Evolutionary conservation across 176 grass and related monocot species (phyloP).

Genomic region (Lolium multiflorum): DNA sequence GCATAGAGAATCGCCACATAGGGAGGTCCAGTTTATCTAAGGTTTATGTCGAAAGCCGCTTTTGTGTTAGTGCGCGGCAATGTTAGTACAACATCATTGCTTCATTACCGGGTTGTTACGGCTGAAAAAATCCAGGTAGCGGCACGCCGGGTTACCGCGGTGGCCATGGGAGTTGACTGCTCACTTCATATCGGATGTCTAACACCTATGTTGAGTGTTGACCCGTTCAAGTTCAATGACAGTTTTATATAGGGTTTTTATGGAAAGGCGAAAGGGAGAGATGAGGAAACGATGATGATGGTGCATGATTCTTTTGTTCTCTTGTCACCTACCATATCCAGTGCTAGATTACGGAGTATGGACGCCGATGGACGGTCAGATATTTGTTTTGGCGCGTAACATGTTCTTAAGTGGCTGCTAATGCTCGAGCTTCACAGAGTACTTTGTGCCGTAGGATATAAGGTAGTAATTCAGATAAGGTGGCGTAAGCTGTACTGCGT

Average conservation of each 20-base stretch:
- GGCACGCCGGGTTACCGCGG: neutral
- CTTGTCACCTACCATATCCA: conserved; percentile 40
- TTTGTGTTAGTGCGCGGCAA: conserved; percentile 50
- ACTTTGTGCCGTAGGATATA: too few relatives aligned
- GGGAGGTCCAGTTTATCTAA: neutral
- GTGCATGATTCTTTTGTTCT: conserved; percentile 29
- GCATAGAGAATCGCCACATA: conserved; percentile 49
- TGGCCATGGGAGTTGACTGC: conserved; percentile 14
- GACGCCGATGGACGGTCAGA: conserved; percentile 26
- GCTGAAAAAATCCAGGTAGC: conserved; percentile 35
- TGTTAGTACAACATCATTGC: conserved; percentile 39
- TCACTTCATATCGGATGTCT: too few relatives aligned
- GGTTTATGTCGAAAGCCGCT: conserved; percentile 21
- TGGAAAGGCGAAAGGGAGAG: conserved; percentile 31
- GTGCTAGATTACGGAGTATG: conserved; percentile 37
- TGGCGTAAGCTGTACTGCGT: neutral
- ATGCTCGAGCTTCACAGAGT: neutral
- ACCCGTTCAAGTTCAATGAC: conserved; percentile 21
- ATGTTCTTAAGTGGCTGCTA: neutral
- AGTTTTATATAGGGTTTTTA: conserved; percentile 16
- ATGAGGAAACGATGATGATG: conserved; percentile 32
- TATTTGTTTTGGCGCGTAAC: conserved; percentile 33
- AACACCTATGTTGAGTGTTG: neutral
- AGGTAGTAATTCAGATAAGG: neutral
- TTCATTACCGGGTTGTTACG: neutral